Evolutionary conservation across 108 stramenopile genomes (phyloP), one percentile per base, ranked within the genome.

Genomic region (Nitzschia sp.): DNA sequence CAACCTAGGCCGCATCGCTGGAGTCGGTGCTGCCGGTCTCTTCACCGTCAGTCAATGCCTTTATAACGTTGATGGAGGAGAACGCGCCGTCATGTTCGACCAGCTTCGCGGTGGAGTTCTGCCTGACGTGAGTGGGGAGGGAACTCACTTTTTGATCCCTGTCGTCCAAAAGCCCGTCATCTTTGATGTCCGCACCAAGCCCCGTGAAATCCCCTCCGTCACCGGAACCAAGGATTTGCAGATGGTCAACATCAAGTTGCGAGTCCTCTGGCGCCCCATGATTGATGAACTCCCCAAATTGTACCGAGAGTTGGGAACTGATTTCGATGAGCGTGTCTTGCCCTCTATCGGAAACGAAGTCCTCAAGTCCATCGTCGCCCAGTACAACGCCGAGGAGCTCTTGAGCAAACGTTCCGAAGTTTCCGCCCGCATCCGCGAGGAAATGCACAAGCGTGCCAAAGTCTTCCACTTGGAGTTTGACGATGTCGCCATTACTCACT

Each of bases 171-270:
- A 84, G 43, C 97, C 97, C 10, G 77, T 95, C 71, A 94, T 98
- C 65, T 95, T 98, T 46, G 96, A 97, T 74, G 87, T 99, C 25
- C 90, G 99, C 50, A 88, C 93, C 29, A 92, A 94, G 65, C 96
- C 99, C 8, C 84, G 96, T 41, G 96, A 97, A 61, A 97, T 99
- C 72, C 94, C 96, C 48, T 95, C 90, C 53, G 78, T 92, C 41
- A 96, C 95, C n/a, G 93, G 98, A 53, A 99, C 99, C 43, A 99
- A 99, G 89, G 99, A 99, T 84, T 77, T 99, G 61, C 99, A 99
- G 73, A 98, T 96, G 95, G 99, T 98, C 34, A 99, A 96, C 80
- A 99, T 99, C 78, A 95, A 95, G 59, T 78, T 99, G 21, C 85
- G 97, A 42, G 99, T 99, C 10, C 83, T 99, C 50, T 97, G 96